Conservation (phyloP, 2,329 filamentous ascomycete genomes). For the Penicillium sp. region DNA sequence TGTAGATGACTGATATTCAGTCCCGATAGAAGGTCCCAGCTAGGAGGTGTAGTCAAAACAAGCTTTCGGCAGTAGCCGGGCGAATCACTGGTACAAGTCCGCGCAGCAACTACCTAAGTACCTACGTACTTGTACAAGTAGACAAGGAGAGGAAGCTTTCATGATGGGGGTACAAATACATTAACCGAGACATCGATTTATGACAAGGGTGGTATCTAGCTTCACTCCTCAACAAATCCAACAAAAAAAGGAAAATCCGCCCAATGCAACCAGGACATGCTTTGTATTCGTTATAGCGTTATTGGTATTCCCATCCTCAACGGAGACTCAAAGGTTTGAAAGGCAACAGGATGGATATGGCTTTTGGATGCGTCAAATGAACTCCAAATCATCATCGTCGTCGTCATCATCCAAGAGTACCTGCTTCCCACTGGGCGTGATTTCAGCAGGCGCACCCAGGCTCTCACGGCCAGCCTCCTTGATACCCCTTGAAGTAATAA, state of each 20-base stretch:
- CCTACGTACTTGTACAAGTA: background rate
- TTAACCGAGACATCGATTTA: background rate
- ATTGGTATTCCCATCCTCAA: background rate
- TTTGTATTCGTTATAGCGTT: constrained; percentile 15
- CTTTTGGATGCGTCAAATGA: constrained; percentile 26
- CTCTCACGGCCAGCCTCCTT: constrained; percentile 68
- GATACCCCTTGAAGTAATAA: constrained; percentile 68
- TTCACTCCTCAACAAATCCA: background rate
- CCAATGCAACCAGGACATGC: constrained; percentile 7
- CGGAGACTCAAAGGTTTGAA: background rate
- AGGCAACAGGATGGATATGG: background rate
- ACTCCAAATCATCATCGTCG: constrained; percentile 44
- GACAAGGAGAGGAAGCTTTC: background rate
- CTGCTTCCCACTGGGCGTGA: constrained; percentile 6
- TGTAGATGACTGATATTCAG: background rate
- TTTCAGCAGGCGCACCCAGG: constrained; percentile 47
- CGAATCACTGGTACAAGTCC: background rate
- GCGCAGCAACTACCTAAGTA: background rate
- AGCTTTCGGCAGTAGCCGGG: background rate
- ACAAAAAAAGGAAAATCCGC: constrained; percentile 6
- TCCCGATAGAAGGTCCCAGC: background rate
- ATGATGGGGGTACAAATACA: background rate
- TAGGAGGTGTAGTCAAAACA: background rate
- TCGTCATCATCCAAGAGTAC: constrained; percentile 40
- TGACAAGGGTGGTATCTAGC: background rate